A percentile compares a stretch with the other conserved stretches of the same genome.
These are phyloP conservation scores for Candida quercuum DNA, from an alignment of 805 yeast species.

Conservation along the genomic window DNA sequence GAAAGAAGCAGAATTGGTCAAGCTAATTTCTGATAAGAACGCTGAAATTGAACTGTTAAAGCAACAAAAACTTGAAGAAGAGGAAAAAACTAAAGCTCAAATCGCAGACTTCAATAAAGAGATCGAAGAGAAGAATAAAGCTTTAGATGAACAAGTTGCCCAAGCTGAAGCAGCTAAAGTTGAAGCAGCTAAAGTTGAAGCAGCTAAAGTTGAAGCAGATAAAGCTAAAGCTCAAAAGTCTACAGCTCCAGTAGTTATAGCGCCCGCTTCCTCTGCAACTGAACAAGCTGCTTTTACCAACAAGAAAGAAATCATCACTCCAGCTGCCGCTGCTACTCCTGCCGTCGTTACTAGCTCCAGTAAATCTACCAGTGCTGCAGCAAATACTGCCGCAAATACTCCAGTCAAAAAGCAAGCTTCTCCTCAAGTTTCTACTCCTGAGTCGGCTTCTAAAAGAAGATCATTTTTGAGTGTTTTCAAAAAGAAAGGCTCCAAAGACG, in stretches of 20 bases:
- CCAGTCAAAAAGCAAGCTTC: background rate
- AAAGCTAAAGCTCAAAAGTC: background rate
- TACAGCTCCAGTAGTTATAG: background rate
- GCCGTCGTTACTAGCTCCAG: background rate
- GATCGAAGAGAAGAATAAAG: conserved; percentile 3
- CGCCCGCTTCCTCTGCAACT: background rate
- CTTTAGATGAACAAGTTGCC: no score
- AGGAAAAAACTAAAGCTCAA: conserved; percentile 5
- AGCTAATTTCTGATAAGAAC: conserved; percentile 4
- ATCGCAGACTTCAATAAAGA: background rate
- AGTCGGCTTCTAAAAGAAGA: conserved; percentile 3
- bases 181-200: no score
- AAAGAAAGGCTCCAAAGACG: conserved; percentile 3
- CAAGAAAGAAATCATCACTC: background rate
- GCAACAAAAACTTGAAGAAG: conserved; percentile 2
- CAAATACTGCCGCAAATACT: background rate
- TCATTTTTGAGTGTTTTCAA: conserved; percentile 3
- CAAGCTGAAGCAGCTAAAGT: no score
- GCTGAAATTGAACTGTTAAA: conserved; percentile 2
- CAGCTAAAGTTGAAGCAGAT: background rate
- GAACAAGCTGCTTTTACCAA: background rate
- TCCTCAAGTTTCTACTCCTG: background rate
- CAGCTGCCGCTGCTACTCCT: conserved; percentile 4
- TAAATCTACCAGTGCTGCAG: background rate
- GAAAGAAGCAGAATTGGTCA: conserved; percentile 7